phyloP scores from a whole-genome alignment of 495 filamentous ascomycete species.

The Aspergillus nanangensis region DNA sequence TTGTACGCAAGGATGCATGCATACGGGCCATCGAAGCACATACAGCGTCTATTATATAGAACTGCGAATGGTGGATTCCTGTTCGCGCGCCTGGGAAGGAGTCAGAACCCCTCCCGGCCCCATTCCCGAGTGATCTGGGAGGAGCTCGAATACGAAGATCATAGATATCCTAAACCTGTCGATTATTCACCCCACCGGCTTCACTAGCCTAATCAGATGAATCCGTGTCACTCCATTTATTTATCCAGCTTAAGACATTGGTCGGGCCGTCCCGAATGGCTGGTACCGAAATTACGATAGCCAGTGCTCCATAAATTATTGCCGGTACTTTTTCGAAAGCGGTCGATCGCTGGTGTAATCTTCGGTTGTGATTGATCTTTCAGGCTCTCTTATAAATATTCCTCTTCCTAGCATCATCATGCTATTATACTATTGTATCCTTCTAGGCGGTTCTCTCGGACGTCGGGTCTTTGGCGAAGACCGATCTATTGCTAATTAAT shows the following conservation, averaged over 20 bases:
- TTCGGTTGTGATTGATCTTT: not conserved
- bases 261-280: not conserved
- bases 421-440: not conserved
- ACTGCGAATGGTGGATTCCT: not conserved
- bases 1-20: not conserved
- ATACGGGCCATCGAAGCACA: not conserved
- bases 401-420: not conserved
- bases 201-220: not conserved
- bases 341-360: not conserved
- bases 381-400: too few species aligned
- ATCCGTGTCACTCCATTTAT: not conserved
- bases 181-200: too few species aligned
- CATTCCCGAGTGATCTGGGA: not conserved
- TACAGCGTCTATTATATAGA: not conserved
- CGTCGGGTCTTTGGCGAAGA: not conserved
- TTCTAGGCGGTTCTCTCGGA: too few species aligned
- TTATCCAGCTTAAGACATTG: not conserved
- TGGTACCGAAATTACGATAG: not conserved
- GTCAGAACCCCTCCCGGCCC: not conserved
- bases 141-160: not conserved
- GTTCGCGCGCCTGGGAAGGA: not conserved
- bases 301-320: too few species aligned
- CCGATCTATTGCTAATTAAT: not conserved
- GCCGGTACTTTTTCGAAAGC: not conserved
- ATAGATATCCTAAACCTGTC: too few species aligned